Evolutionary conservation across 208 protist species (phyloP).

Genomic region (Trichomonas tenax): DNA sequence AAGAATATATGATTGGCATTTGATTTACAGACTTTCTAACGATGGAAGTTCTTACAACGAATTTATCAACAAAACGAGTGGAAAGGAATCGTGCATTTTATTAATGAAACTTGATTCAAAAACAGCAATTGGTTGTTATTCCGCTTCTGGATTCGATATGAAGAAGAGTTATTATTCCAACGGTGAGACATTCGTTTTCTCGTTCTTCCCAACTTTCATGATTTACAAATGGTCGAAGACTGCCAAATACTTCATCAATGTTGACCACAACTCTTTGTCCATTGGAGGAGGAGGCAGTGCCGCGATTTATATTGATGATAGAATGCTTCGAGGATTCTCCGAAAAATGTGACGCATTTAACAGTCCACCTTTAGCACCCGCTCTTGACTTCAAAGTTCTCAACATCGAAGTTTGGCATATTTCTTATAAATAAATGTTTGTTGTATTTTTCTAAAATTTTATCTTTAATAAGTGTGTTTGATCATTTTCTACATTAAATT

Average conservation of each 20-base stretch:
- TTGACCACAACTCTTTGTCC: background rate
- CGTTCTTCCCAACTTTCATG: background rate
- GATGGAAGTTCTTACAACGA: background rate
- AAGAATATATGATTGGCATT: background rate
- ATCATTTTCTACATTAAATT: too few relatives aligned
- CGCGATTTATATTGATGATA: background rate
- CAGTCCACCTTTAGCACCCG: background rate
- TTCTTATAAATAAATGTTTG: background rate
- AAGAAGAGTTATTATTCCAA: background rate
- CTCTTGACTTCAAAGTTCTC: background rate
- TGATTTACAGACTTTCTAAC: background rate
- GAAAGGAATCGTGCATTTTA: background rate
- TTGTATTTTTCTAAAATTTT: background rate
- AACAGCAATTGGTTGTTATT: background rate
- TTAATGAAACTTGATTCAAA: background rate
- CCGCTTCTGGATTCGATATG: background rate
- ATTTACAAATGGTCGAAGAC: background rate
- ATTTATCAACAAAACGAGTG: background rate
- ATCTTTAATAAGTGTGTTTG: too few relatives aligned
- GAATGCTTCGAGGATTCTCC: background rate
- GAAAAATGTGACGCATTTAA: slow-evolving; percentile 4
- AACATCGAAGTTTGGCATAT: background rate
- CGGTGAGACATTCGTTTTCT: background rate
- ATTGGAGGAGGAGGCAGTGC: background rate
- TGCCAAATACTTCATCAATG: background rate